phyloP scores from a whole-genome alignment of 2,329 filamentous ascomycete species.

The Paecilomyces sp. region DNA sequence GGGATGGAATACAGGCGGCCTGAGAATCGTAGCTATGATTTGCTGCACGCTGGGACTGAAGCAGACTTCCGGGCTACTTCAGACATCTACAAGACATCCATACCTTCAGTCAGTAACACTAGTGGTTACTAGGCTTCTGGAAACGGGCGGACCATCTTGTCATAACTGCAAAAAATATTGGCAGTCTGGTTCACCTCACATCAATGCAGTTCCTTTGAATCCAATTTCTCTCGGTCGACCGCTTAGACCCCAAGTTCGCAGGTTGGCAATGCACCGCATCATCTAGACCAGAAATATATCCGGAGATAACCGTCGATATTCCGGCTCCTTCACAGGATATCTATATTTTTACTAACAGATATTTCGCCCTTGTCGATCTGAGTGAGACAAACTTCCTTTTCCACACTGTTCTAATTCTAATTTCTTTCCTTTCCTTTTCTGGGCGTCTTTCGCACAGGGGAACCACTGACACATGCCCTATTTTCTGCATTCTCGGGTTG shows the following conservation, averaged over 20 bases:
- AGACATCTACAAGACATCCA: background rate
- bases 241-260: background rate
- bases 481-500: background rate
- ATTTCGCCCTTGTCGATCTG: no score
- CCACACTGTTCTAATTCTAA: no score
- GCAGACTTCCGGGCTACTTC: conserved; percentile 3
- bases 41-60: conserved; percentile 12
- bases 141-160: background rate
- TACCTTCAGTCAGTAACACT: background rate
- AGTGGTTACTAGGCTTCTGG: background rate
- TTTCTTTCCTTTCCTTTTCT: no score
- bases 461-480: no score
- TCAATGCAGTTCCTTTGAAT: no score
- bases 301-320: background rate
- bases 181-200: no score
- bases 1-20: conserved; percentile 30
- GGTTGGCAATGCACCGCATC: background rate
- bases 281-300: background rate
- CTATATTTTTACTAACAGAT: no score
- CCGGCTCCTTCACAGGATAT: background rate
- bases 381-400: no score
- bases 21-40: conserved; percentile 10
- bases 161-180: background rate
- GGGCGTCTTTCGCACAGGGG: no score
- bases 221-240: background rate